A percentile compares a stretch with the other conserved stretches of the same genome.
These are phyloP conservation scores for Austropuccinia psidii DNA, from an alignment of 1,284 basidiomycete genomes.

Conservation along the genomic window DNA sequence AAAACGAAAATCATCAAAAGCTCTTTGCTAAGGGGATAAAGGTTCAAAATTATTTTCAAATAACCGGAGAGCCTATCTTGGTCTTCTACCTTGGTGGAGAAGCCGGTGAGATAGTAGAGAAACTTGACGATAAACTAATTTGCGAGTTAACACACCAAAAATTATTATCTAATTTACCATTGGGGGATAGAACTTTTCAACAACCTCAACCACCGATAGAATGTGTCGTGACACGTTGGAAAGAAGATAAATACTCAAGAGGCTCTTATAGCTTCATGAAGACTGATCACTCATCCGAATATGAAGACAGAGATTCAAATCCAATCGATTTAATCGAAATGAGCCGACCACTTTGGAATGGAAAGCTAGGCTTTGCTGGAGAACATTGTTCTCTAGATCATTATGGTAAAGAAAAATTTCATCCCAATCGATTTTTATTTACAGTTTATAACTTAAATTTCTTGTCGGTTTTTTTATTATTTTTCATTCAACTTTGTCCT, in stretches of 20 bases:
- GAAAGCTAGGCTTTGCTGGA: slow-evolving; percentile 47
- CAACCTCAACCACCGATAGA: slow-evolving; percentile 35
- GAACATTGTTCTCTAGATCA: slow-evolving; percentile 47
- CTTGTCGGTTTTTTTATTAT: too few species aligned
- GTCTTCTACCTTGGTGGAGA: slow-evolving; percentile 46
- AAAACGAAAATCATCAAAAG: background rate
- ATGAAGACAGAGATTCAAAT: slow-evolving; percentile 42
- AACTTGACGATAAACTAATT: slow-evolving; percentile 42
- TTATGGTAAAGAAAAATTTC: slow-evolving; percentile 23
- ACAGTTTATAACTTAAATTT: background rate
- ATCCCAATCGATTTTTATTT: background rate
- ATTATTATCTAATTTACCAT: slow-evolving; percentile 38
- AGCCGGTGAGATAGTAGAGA: slow-evolving; percentile 44
- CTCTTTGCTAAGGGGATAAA: slow-evolving; percentile 40
- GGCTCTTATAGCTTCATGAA: slow-evolving; percentile 45
- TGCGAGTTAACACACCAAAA: slow-evolving; percentile 42
- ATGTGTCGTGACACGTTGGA: slow-evolving; percentile 43
- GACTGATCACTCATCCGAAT: slow-evolving; percentile 38
- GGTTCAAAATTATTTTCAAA: slow-evolving; percentile 40
- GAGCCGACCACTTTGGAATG: slow-evolving; percentile 46
- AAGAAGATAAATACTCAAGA: slow-evolving; percentile 40
- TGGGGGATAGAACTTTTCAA: background rate
- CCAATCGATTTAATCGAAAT: slow-evolving; percentile 47
- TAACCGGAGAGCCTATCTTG: slow-evolving; percentile 42
- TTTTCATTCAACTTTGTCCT: background rate